These are phyloP conservation scores for Phytophthora fragariaefolia DNA, from an alignment of 352 stramenopile species.

Conservation along the genomic window DNA sequence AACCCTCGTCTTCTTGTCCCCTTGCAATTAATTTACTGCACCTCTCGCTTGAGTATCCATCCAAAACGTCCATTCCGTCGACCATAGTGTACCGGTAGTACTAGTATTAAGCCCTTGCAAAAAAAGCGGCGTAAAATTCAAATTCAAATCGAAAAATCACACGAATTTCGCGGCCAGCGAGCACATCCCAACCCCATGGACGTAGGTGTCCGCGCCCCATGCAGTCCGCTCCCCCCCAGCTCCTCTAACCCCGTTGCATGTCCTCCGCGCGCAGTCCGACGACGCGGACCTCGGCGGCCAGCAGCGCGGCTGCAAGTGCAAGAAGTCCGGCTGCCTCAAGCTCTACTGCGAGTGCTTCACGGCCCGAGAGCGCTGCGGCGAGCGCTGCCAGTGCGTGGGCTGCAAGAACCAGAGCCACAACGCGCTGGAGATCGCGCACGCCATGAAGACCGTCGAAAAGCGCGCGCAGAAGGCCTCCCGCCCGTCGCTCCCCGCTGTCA, in stretches of 20 bases:
- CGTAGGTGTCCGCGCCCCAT: not conserved
- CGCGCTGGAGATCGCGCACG: constrained; percentile 58
- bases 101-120: no score
- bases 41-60: no score
- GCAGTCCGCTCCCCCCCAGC: not conserved
- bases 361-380: constrained; percentile 52
- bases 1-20: constrained; percentile 1
- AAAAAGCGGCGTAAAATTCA: constrained; percentile 26
- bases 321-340: constrained; percentile 97
- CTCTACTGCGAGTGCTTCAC: constrained; percentile 91
- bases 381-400: constrained; percentile 75
- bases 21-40: not conserved
- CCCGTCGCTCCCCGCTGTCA: constrained; percentile 34
- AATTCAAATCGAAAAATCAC: constrained; percentile 45
- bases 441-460: constrained; percentile 62
- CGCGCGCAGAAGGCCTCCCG: constrained; percentile 56
- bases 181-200: constrained; percentile 2
- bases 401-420: constrained; percentile 82
- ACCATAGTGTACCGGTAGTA: no score
- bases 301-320: constrained; percentile 93
- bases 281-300: constrained; percentile 9
- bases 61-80: no score
- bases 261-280: constrained; percentile 2
- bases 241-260: not conserved
- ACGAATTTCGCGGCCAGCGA: constrained; percentile 30